Conservation (phyloP, 192 early-diverging fungal genomes). For the Linnemannia schmuckeri region DNA sequence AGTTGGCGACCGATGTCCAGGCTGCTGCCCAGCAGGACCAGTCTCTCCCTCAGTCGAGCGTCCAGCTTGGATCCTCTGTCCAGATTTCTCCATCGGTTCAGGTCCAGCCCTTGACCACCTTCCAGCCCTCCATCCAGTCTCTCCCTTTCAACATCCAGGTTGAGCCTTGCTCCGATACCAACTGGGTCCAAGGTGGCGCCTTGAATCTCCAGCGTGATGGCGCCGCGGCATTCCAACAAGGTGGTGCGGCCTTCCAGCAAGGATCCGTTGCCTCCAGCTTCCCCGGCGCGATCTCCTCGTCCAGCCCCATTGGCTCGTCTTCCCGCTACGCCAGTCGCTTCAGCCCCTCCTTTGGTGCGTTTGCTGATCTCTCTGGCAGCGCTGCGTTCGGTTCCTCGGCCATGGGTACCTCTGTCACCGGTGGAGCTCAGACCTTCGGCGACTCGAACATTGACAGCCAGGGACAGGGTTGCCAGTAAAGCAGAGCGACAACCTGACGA, state of each 20-base stretch:
- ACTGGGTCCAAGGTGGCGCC: too few species aligned
- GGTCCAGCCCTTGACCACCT: conserved; percentile 46
- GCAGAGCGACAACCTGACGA: background rate
- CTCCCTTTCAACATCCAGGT: conserved; percentile 50
- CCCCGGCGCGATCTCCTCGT: background rate
- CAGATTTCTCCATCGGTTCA: conserved; percentile 27
- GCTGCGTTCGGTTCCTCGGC: background rate
- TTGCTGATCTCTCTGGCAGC: background rate
- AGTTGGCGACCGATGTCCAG: conserved; percentile 25
- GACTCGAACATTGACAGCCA: background rate
- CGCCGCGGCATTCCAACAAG: background rate
- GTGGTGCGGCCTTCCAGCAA: background rate
- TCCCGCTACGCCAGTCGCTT: background rate
- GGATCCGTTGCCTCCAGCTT: background rate
- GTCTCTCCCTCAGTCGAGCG: conserved; percentile 48
- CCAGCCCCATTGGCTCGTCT: background rate
- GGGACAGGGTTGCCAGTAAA: conserved; percentile 1
- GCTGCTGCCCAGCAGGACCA: conserved; percentile 41
- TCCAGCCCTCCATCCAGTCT: conserved; percentile 40
- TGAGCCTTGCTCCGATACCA: conserved; percentile 18
- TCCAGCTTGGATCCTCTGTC: conserved; percentile 34
- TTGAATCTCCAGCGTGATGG: background rate
- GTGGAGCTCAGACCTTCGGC: background rate
- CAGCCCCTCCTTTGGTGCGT: background rate
- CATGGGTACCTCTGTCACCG: background rate